Conservation (phyloP, 108 stramenopile genomes). For the Skeletonema potamos region DNA sequence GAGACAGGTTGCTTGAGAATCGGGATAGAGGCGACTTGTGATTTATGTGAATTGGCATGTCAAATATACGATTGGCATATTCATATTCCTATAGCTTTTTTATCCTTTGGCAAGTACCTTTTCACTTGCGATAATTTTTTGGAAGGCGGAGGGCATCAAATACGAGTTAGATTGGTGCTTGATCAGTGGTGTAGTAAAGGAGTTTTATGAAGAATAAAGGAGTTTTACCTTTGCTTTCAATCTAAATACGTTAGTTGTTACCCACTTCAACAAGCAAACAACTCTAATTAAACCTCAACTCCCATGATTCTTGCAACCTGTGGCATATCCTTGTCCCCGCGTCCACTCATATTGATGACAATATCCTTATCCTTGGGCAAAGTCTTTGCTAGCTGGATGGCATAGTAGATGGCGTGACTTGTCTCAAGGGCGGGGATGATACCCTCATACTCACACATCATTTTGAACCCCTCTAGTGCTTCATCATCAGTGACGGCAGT, state of each 20-base stretch:
- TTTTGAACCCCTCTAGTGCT: conserved; percentile 90
- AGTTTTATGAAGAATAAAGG: too few species aligned
- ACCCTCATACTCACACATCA: conserved; percentile 91
- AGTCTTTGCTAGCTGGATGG: conserved; percentile 88
- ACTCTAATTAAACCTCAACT: conserved; percentile 75
- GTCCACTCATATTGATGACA: conserved; percentile 93
- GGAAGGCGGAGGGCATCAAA: too few species aligned
- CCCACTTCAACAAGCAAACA: background rate
- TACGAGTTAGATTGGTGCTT: too few species aligned
- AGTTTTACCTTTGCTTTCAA: background rate
- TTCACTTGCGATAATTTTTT: too few species aligned
- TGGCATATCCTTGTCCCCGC: conserved; percentile 98
- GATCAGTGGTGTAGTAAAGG: too few species aligned
- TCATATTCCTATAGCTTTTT: too few species aligned
- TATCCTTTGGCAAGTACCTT: too few species aligned
- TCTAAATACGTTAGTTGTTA: background rate
- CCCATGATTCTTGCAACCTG: conserved; percentile 93
- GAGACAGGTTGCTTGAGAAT: too few species aligned
- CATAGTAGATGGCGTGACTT: conserved; percentile 91
- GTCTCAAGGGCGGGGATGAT: conserved; percentile 97
- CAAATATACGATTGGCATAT: too few species aligned
- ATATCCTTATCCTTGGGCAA: conserved; percentile 86
- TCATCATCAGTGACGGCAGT: conserved; percentile 88
- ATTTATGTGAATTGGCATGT: too few species aligned
- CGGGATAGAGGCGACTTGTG: too few species aligned